A percentile compares a stretch with the other conserved stretches of the same genome.
Evolutionary conservation across 1,284 basidiomycete species (phyloP).

Genomic region (Volvariella volvacea): DNA sequence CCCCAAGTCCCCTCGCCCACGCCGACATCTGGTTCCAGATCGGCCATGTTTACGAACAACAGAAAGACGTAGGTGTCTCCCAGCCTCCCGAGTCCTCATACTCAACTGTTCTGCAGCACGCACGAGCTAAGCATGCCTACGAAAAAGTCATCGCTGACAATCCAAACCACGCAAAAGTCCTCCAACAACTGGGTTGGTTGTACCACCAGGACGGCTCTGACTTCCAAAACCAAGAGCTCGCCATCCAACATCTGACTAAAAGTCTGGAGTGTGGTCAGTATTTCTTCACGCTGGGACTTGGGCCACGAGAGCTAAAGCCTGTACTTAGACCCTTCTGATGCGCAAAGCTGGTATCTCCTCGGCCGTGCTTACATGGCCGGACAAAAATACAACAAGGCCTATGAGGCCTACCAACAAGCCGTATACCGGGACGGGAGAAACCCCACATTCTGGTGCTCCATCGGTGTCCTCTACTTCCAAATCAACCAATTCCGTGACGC

Average conservation of each 20-base stretch:
- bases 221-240: conserved; percentile 94
- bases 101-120: conserved; percentile 51
- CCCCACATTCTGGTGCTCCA: conserved; percentile 99
- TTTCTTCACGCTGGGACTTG: conserved; percentile 3
- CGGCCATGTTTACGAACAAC: conserved; percentile 96
- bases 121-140: conserved; percentile 90
- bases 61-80: conserved; percentile 72
- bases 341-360: conserved; percentile 98
- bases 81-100: conserved; percentile 9
- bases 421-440: conserved; percentile 98
- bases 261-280: conserved; percentile 83
- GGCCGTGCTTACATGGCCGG: conserved; percentile 98
- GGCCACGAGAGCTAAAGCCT: not conserved
- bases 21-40: conserved; percentile 99
- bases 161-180: conserved; percentile 91
- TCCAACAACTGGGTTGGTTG: conserved; percentile 97
- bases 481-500: conserved; percentile 99
- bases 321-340: conserved; percentile 79
- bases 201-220: conserved; percentile 93
- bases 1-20: conserved; percentile 91
- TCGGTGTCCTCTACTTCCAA: conserved; percentile 98
- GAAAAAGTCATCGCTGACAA: conserved; percentile 95
- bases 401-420: conserved; percentile 98
- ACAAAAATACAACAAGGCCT: conserved; percentile 99
- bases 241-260: conserved; percentile 92